Evolutionary conservation across 805 yeast genomes (phyloP).

Genomic region (Wickerhamomyces sydowiorum): DNA sequence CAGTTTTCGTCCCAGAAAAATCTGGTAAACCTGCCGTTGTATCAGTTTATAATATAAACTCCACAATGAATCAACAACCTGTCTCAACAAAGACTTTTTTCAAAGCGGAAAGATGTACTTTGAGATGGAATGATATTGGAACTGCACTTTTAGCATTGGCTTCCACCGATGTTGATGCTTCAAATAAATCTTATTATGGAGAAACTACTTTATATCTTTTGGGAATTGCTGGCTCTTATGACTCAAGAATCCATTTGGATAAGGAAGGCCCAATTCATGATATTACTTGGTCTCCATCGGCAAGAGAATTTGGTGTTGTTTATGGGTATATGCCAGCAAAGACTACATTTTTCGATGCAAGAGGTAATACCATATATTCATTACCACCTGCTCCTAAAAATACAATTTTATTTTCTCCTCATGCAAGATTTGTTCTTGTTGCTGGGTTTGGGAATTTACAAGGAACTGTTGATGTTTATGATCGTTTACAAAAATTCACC

Average conservation of each 20-base stretch:
- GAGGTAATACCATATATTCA: constrained; percentile 82
- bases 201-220: constrained; percentile 87
- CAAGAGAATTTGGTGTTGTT: constrained; percentile 94
- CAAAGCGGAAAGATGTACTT: constrained; percentile 90
- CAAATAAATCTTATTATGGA: constrained; percentile 94
- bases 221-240: constrained; percentile 90
- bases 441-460: constrained; percentile 98
- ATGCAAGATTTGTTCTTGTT: constrained; percentile 82
- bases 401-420: constrained; percentile 88
- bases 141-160: constrained; percentile 92
- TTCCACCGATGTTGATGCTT: constrained; percentile 90
- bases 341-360: constrained; percentile 88
- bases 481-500: constrained; percentile 78
- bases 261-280: constrained; percentile 98
- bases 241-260: constrained; percentile 79
- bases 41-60: constrained; percentile 69
- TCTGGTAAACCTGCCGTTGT: constrained; percentile 87
- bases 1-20: constrained; percentile 84
- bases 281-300: constrained; percentile 94
- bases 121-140: constrained; percentile 92
- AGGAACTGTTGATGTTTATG: constrained; percentile 93
- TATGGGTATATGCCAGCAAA: constrained; percentile 98
- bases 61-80: constrained; percentile 47
- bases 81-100: constrained; percentile 84
- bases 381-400: constrained; percentile 86